Evolutionary conservation across 2,329 filamentous ascomycete genomes (phyloP).

Genomic region (Aspergillus sp.): DNA sequence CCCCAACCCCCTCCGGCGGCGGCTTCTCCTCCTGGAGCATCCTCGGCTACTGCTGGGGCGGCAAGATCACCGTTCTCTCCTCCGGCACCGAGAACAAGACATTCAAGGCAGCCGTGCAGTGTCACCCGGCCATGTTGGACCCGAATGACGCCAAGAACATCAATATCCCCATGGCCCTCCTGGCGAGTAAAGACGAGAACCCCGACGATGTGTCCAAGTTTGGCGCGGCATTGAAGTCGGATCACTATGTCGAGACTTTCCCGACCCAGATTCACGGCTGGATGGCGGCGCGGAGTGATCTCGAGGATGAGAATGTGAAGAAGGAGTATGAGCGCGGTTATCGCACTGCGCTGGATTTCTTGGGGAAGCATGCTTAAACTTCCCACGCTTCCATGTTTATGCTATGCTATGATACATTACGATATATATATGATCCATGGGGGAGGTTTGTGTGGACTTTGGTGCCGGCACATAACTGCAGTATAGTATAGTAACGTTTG

Average conservation of each 20-base stretch:
- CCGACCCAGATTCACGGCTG: conserved; percentile 46
- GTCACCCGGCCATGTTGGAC: conserved; percentile 63
- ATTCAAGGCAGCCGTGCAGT: conserved; percentile 59
- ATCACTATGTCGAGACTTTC: conserved; percentile 47
- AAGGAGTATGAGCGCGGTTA: conserved; percentile 48
- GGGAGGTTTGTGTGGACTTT: too few relatives aligned
- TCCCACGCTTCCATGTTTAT: too few relatives aligned
- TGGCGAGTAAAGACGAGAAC: conserved; percentile 59
- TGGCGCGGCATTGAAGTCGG: conserved; percentile 37
- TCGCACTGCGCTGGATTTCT: conserved; percentile 40
- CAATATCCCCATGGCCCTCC: conserved; percentile 57
- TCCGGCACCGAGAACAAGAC: conserved; percentile 47
- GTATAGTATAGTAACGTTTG: too few relatives aligned
- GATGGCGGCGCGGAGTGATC: conserved; percentile 46
- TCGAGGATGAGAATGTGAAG: conserved; percentile 40
- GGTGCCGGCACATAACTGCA: too few relatives aligned
- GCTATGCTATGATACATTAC: too few relatives aligned
- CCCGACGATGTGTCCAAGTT: conserved; percentile 48
- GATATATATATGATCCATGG: too few relatives aligned
- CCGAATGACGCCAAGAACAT: conserved; percentile 56
- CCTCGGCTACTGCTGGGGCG: conserved; percentile 63
- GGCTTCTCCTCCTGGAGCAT: conserved; percentile 58
- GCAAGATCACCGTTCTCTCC: conserved; percentile 58
- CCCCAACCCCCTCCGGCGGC: conserved; percentile 22
- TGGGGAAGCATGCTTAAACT: conserved; percentile 40